These are phyloP conservation scores for Nemophila menziesii DNA, from an alignment of 257 asterid genomes.

Conservation along the genomic window DNA sequence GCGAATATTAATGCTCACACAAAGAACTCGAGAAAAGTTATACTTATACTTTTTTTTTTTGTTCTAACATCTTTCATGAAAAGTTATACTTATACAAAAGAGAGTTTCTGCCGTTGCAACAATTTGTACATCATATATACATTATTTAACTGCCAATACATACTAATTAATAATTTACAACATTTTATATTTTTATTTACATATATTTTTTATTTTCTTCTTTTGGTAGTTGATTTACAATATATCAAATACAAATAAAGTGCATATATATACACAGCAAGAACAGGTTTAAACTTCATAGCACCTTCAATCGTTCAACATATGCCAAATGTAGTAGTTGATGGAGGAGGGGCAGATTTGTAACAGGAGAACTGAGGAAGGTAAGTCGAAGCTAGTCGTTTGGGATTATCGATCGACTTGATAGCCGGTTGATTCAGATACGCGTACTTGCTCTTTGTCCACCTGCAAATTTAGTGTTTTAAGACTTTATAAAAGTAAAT, in stretches of 20 bases:
- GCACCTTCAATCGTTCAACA: constrained; percentile 4
- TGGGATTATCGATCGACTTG: constrained; percentile 14
- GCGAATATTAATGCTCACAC: too few species aligned
- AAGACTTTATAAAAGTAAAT: not conserved
- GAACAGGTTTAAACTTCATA: not conserved
- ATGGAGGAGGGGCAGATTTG: constrained; percentile 16
- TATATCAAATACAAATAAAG: not conserved
- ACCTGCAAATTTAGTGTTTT: constrained; percentile 29
- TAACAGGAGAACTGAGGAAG: constrained; percentile 17
- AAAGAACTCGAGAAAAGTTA: too few species aligned
- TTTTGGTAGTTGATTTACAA: too few species aligned
- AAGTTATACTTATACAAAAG: too few species aligned
- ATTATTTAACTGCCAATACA: too few species aligned
- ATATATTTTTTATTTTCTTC: too few species aligned
- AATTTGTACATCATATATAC: too few species aligned
- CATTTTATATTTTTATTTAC: too few species aligned
- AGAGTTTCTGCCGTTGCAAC: too few species aligned
- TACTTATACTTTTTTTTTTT: too few species aligned
- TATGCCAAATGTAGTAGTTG: constrained; percentile 13
- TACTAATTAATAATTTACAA: too few species aligned
- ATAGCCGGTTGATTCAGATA: constrained; percentile 41
- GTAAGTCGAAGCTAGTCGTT: constrained; percentile 16
- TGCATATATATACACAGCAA: not conserved
- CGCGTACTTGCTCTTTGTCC: constrained; percentile 62
- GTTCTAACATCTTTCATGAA: too few species aligned